Evolutionary conservation across 2,329 filamentous ascomycete species (phyloP), one percentile per base, ranked within the genome.

Genomic region (Monosporascus sp.): DNA sequence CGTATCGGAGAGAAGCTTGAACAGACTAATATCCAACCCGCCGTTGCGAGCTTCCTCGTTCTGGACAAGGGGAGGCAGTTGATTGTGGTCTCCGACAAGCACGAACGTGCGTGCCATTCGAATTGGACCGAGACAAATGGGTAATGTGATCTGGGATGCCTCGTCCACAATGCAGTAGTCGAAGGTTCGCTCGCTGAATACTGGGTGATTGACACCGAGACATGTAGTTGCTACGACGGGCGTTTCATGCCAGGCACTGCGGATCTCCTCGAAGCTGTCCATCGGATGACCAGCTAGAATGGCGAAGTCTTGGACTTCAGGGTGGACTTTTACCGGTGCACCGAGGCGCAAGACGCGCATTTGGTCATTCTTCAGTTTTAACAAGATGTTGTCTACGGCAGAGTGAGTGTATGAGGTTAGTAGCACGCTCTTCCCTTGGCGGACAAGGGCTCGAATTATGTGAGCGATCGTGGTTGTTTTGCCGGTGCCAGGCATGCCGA

Each of bases 101-200:
- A 99, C 89, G 70, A 99, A 99, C 0, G 88, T 96, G 49, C 84
- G 84, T 5, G 94, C 91, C 83, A 97, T 89, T 11, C 94, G 85
- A 61, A 99, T 95, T 0, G 94, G 94, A 0, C 94, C 94, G 0
- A 97, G 77, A 60, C 94, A 97, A 20, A 97, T 93, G 0, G 94
- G 94, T 20, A 99, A 76, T 0, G 94, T 99, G 67, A 99, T 97
- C 65, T 99, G 94, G 2, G 92, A 97, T 1, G 94, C 94, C 71
- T 99, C 94, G 60, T 99, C 94, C 4, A 99, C 93, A 58, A 99
- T 97, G 66, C 94, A 99, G 67, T 97, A 97, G 71, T 99, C 94
- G 62, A 99, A 99, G 1, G 87, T 85, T 5, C 94, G 87, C 65
- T 93, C 88, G 53, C 83, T 87, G 72, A 99, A 97, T 8, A 99